Evolutionary conservation across 768 basidiomycete species (phyloP).

Genomic region (Kwoniella mangroviensis): DNA sequence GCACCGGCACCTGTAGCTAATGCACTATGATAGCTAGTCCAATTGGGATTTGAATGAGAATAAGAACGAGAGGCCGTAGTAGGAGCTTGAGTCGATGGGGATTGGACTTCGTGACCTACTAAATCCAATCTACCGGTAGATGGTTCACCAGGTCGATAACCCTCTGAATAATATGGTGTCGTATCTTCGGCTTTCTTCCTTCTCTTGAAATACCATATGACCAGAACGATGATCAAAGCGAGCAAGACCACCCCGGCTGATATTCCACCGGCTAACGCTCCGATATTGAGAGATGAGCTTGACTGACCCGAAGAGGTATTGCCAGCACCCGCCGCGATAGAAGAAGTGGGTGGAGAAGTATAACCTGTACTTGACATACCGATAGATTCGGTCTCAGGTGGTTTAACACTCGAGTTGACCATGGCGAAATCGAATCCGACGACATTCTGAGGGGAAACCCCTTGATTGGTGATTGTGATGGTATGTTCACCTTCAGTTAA

Average conservation of each 20-base stretch:
- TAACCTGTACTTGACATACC: not conserved
- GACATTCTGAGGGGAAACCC: not conserved
- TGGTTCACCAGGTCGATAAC: slow-evolving; percentile 1
- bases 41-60: not conserved
- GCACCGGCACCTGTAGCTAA: not conserved
- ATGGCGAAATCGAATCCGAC: slow-evolving; percentile 30
- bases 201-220: slow-evolving; percentile 30
- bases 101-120: not conserved
- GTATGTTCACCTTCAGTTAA: slow-evolving; percentile 24
- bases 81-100: not conserved
- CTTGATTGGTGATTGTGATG: slow-evolving; percentile 26
- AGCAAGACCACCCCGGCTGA: slow-evolving; percentile 41
- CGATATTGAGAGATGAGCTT: slow-evolving; percentile 14
- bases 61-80: not conserved
- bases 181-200: not conserved
- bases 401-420: slow-evolving; percentile 11
- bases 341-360: not conserved
- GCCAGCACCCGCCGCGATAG: not conserved
- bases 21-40: not conserved
- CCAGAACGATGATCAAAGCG: slow-evolving; percentile 32
- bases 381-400: not conserved
- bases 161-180: slow-evolving; percentile 1
- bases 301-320: not conserved
- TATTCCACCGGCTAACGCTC: slow-evolving; percentile 46
- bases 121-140: slow-evolving; percentile 5